Base-by-base conservation (phyloP, 2,329 filamentous ascomycete species). In the Knufia petricola region DNA sequence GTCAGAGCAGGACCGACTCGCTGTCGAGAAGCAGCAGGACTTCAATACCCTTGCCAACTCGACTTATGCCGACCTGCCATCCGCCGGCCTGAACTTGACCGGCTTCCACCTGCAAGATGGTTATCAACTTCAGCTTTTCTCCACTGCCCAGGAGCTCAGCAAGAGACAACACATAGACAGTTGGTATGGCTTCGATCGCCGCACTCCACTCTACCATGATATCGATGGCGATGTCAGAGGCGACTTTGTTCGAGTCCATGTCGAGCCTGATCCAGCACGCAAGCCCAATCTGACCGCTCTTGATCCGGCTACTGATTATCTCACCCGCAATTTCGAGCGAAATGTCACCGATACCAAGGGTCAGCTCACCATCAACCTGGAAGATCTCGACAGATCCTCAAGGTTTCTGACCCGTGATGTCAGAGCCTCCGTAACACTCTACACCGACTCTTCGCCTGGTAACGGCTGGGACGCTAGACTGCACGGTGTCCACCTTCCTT, bases 401-500 rank as follows among this genome's bases (percentile, higher is more conserved):
- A 36, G 19, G 19, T 28, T 23, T 8, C 48, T 49, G 23, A 43
- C 51, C 23, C 47, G 49, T n/a, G 67, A 76, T 59, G 78, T 90
- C 47, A 77, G 76, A 49, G 85, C 81, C 1, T 78, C 80, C 4
- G 68, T 90, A 46, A 81, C 77, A 4, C 71, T 95, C 32, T 81
- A 87, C 58, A 87, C 92, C 59, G 73, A 79, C 36, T 75, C 78
- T 49, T 78, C 77, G 56, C 74, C 78, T 52, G 84, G 84, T 3
- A 82, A 82, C 60, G 85, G 79, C 56, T 89, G 85, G 81, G 83
- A 89, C 57, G 80, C 94, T 68, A 75, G 78, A 45, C 68, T 95
- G 43, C 82, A 87, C 65, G 92, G 92, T 2, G 76, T 94, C 3
- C 90, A 96, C 68, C 94, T 88, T 73, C 81, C 84, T 31, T 78